Evolutionary conservation across 352 stramenopile genomes (phyloP), one percentile per base, ranked within the genome.

Genomic region (Phytophthora constricta): DNA sequence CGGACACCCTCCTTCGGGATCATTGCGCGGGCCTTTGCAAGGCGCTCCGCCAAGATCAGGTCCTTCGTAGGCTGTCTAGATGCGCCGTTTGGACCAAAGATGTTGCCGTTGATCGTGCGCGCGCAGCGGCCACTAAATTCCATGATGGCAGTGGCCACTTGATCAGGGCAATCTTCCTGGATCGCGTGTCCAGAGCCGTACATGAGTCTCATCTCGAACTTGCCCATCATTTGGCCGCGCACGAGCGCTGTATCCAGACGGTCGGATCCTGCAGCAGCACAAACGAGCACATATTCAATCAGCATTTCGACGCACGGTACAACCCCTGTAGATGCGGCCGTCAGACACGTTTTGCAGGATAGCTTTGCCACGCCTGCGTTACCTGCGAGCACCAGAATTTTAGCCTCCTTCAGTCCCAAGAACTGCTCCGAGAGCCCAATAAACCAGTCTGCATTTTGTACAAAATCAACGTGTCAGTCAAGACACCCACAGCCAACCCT

Each of bases 161-260:
- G 84, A 20, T 91, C 78, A 2, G 88, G 88, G 52, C 84, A 93
- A 58, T 96, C 86, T 70, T 96, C 89, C 68, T 96, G 89, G 54
- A 96, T 95, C 47, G 86, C 86, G 55, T 96, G 89, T n/a, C 89
- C 90, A n/a, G 83, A 85, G 46, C 86, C 90, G 61, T 96, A 95
- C 58, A 96, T 84, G 31, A 96, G 65, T 23, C 85, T 75, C 50
- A 97, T 80, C 65, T 97, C 87, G 39, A 96, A 97, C 64, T 97
- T 97, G 33, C 90, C 90, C 84, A 96, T 93, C 90, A 97, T 97
- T 67, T 96, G 90, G 7, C 81, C 90, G 10, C 89, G 85, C 74
- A 92, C 92, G 31, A 97, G 74, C 19, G 89, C 72, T n/a, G 89
- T 97, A 65, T 97, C 90, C 3, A 97, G 70, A 8, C 90, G 82